A percentile compares a stretch with the other conserved stretches of the same genome.
Conservation (phyloP, 2,329 filamentous ascomycete genomes). For the Cordyceps fumosorosea region DNA sequence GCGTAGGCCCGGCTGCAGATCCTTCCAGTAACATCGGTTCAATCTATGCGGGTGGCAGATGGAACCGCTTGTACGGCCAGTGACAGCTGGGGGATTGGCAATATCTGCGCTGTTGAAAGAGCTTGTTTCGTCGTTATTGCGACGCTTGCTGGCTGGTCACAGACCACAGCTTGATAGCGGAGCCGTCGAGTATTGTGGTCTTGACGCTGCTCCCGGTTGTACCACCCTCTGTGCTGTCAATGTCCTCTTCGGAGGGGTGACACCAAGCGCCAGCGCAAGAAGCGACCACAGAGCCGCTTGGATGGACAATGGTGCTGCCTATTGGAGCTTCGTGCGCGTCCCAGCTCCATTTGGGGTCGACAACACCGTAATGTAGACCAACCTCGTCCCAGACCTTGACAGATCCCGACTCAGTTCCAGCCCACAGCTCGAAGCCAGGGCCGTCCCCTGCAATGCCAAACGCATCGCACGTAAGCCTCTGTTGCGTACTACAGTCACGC, state of each 20-base stretch:
- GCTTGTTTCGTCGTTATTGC: background rate
- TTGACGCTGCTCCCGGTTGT: background rate
- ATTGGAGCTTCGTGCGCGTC: conserved; percentile 40
- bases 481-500: conserved; percentile 45
- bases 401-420: conserved; percentile 46
- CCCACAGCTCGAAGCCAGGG: conserved; percentile 55
- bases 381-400: conserved; percentile 55
- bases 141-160: background rate
- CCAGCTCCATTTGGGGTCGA: conserved; percentile 44
- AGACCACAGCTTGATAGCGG: conserved; percentile 10
- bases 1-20: background rate
- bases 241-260: conserved; percentile 19
- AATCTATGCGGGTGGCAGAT: background rate
- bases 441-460: conserved; percentile 32
- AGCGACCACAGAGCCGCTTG: conserved; percentile 48
- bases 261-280: conserved; percentile 52
- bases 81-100: background rate
- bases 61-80: background rate
- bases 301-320: conserved; percentile 44
- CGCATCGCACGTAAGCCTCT: conserved; percentile 49
- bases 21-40: background rate
- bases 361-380: conserved; percentile 38
- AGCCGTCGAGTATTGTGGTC: conserved; percentile 4
- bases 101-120: background rate
- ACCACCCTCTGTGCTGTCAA: background rate